Base-by-base conservation (phyloP, 2,329 filamentous ascomycete genomes). In the Tolypocladium inflatum region DNA sequence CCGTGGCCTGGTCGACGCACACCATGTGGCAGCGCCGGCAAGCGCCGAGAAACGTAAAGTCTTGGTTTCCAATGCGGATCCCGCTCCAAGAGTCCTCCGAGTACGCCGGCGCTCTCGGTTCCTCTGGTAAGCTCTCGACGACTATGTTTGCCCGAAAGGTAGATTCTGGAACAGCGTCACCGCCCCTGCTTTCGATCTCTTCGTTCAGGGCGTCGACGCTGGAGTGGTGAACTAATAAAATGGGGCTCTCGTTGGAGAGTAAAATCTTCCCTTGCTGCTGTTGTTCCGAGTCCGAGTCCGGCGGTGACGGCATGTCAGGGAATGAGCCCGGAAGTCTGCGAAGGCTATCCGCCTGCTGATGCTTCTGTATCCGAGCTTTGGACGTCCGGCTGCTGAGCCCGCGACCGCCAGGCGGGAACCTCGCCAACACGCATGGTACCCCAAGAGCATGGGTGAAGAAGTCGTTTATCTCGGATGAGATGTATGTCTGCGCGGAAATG, bases 1-100 rank as follows among this genome's bases (percentile, higher is more conserved):
- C 91, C 15, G 88, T 96, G 53, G 85, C 78, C 70, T 97, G 94
- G 67, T 99, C 87, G 52, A 97, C 84, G 69, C 93, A 97, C 11
- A 99, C 88, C 92, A 99, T 97, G 70, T 96, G 91, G 65, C 94
- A 99, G 59, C 94, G 79, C 60, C 91, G 83, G 67, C 94, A 99
- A 3, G 89, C 83, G 0, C 92, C 93, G 5, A 97, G 74, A 66
- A 95, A 83, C 61, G 88, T 79, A 65, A 90, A 89, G 11, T 74
- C 71, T 59, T 86, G 79, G 2, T 71, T 64, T 2, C 88, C 89
- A 58, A 97, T 88, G 10, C 74, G 78, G 45, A 96, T 66, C 19
- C 73, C 78, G 15, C 76, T 77, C 93, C 93, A 97, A 7, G 75
- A 71, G 64, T 97, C 94, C 73, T 97, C 93, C 0, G 81, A 80